phyloP scores from a whole-genome alignment of 257 asterid genomes.

The Apocynum venetum region DNA sequence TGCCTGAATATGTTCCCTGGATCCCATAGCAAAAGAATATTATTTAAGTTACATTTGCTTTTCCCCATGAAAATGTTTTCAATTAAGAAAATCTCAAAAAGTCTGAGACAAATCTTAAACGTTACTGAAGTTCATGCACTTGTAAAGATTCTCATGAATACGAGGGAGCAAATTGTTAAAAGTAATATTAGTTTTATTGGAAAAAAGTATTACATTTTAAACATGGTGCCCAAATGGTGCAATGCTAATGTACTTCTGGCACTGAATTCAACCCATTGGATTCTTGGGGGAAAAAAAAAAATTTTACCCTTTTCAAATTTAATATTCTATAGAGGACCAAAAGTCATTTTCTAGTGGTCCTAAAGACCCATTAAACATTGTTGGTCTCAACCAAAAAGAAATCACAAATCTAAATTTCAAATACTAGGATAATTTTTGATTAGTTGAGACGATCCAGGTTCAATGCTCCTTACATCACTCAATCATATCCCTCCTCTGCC shows the following conservation, averaged over 20 bases:
- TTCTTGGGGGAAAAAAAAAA: not conserved
- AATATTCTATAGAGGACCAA: not conserved
- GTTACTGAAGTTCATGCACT: slow-evolving; percentile 12
- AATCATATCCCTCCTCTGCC: not conserved
- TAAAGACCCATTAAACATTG: not conserved
- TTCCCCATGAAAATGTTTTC: not conserved
- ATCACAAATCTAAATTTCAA: not conserved
- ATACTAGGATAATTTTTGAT: not conserved
- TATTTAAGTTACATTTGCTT: not conserved
- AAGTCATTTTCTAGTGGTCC: slow-evolving; percentile 10
- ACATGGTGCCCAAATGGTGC: not conserved
- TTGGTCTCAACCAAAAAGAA: not conserved
- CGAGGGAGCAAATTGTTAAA: not conserved
- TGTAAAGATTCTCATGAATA: not conserved
- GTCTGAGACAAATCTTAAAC: not conserved
- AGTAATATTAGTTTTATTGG: not conserved
- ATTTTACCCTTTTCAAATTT: not conserved
- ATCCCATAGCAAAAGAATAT: not conserved
- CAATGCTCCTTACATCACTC: not conserved
- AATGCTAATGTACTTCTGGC: no score
- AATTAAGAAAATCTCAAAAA: not conserved
- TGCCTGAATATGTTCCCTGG: slow-evolving; percentile 7
- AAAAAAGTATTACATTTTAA: not conserved
- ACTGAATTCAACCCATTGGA: not conserved
- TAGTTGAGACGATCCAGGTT: not conserved